phyloP scores from a whole-genome alignment of 2,329 filamentous ascomycete species.

The Fusarium transvaalense region DNA sequence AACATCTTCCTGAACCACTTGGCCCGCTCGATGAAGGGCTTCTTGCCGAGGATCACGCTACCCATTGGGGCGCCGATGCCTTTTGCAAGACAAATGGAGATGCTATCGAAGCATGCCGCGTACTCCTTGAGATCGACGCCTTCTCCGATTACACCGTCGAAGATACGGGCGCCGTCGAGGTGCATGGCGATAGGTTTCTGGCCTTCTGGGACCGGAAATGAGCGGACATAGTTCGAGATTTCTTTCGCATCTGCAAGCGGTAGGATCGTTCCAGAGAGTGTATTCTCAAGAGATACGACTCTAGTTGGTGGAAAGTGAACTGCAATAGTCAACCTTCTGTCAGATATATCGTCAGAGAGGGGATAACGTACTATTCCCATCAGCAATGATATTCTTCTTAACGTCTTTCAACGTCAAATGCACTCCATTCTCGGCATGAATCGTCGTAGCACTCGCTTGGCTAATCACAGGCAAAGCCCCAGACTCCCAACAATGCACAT shows the following conservation, averaged over 20 bases:
- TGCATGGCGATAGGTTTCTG: conserved; percentile 73
- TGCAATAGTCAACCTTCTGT: conserved; percentile 60
- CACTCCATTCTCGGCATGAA: conserved; percentile 75
- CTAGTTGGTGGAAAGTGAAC: conserved; percentile 83
- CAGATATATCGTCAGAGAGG: neutral
- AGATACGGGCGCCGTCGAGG: conserved; percentile 80
- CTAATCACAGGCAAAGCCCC: conserved; percentile 74
- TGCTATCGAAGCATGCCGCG: conserved; percentile 74
- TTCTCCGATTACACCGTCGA: conserved; percentile 78
- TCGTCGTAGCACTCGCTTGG: conserved; percentile 74
- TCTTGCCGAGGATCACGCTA: conserved; percentile 72
- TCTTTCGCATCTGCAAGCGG: conserved; percentile 75
- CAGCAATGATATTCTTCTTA: conserved; percentile 53
- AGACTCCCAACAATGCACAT: conserved; percentile 76
- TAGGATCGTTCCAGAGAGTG: conserved; percentile 79
- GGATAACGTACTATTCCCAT: conserved; percentile 43
- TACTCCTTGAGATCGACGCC: conserved; percentile 74
- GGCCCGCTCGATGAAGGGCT: conserved; percentile 52
- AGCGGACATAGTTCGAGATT: conserved; percentile 75
- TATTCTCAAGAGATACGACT: conserved; percentile 85
- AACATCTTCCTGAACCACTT: conserved; percentile 71
- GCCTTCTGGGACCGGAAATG: conserved; percentile 50
- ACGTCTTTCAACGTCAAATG: conserved; percentile 82
- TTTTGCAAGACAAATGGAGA: conserved; percentile 82
- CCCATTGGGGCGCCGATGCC: conserved; percentile 83